Evolutionary conservation across 768 basidiomycete species (phyloP), one percentile per base, ranked within the genome.

Genomic region (Nidularia pulvinata): DNA sequence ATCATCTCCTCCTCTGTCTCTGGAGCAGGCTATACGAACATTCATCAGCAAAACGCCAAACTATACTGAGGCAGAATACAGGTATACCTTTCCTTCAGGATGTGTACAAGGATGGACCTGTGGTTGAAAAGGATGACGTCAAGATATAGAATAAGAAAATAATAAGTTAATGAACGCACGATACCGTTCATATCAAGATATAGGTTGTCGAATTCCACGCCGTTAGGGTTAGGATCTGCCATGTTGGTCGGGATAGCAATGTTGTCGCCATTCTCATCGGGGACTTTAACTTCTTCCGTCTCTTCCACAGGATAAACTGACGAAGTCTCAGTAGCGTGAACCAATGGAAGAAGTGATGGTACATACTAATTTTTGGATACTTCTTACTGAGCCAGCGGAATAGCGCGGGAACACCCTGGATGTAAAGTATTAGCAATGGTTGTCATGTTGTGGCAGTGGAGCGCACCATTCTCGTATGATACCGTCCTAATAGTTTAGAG

Each of bases 141-240:
- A 48, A 50, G 36, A 43, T 16, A 7, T 39, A 44, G 9, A 48
- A 47, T 37, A 9, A 39, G 33, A 37, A 19, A 30, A 48, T 6
- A n/a, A 45, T 16, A 37, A 11, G 19, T 58, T 33, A 44, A n/a
- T 16, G 32, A 19, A 75, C 88, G 59, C 59, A 93, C 97, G 68
- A 98, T 98, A 59, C 93, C 97, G 69, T 99, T 99, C 97, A 99
- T 98, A 67, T 99, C 96, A 43, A 99, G 79, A 69, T 99, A 99
- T 46, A 99, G 76, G 68, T 93, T 94, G 74, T 99, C 97, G 60
- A 95, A 93, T 74, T 99, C 97, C 54, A 80, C 77, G 25, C 89
- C 93, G 67, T 99, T 99, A n/a, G 97, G 97, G 69, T 99, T 99
- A 33, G 90, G 80, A 36, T 74, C 66, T 33, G 83, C 73, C 57